Evolutionary conservation across 108 stramenopile genomes (phyloP), one percentile per base, ranked within the genome.

Genomic region (Discostella pseudostelligera): DNA sequence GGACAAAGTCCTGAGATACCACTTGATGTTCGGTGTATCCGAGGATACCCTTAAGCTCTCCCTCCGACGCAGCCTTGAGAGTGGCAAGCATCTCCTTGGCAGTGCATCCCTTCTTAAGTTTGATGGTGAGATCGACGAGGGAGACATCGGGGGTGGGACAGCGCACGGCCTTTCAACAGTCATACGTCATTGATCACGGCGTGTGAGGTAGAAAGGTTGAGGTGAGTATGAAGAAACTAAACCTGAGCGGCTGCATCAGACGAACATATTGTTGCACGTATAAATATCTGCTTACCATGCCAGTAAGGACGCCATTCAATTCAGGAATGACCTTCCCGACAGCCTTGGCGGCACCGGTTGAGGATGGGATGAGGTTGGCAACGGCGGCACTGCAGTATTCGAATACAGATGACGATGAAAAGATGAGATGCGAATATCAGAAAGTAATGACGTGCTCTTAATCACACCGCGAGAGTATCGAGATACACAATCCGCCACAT

Each of bases 321-420:
- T 82, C 85, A 48, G 97, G 97, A 53, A 98, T 95, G 39, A 97
- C 96, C 81, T 95, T 94, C n/a, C 94, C 96, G 26, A 98, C 95
- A 50, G 96, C 92, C 87, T 96, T 95, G 69, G 97, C 97, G 19
- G 97, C 96, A 40, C 97, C 96, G 24, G 98, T 99, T 25, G 89
- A 87, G 40, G 97, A 89, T 26, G 76, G 76, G 76, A 93, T 93
- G 42, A 93, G 80, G 84, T 93, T 93, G 78, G 65, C 72, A 57
- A 80, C 78, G 9, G 92, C 92, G 7, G 85, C 81, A 62, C 88
- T 74, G 46, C 74, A 10, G 67, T 1, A 16, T 39, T 20, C 26
- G 17, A 9, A 25, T 66, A 66, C 7, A 16, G 42, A 20, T 17
- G 10, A 17, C 24, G 3, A 7, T 28, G 14, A 36, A 40, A 7